These are phyloP conservation scores for Microsporum audouinii DNA, from an alignment of 2,329 filamentous ascomycete species.

Conservation along the genomic window DNA sequence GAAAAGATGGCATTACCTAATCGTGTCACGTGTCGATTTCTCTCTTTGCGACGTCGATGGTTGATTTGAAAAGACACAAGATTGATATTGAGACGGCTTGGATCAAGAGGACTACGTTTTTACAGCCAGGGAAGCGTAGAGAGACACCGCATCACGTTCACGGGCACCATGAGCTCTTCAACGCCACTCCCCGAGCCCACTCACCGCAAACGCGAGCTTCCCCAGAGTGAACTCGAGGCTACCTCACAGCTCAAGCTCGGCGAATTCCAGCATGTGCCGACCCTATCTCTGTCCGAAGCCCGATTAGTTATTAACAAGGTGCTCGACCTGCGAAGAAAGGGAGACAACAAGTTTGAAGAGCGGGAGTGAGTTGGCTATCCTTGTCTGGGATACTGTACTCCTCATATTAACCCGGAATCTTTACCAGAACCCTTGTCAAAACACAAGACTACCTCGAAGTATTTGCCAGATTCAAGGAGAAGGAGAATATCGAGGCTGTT, in stretches of 20 bases:
- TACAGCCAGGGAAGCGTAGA: not conserved
- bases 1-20: not conserved
- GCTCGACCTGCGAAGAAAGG: slow-evolving; percentile 64
- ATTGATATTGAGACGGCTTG: not conserved
- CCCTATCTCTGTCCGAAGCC: slow-evolving; percentile 83
- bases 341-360: slow-evolving; percentile 71
- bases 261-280: slow-evolving; percentile 86
- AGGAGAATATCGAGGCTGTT: slow-evolving; percentile 89
- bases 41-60: too few species aligned
- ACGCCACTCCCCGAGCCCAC: slow-evolving; percentile 15
- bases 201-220: slow-evolving; percentile 32
- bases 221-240: slow-evolving; percentile 67
- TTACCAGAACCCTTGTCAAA: slow-evolving; percentile 58
- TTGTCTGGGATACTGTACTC: not conserved
- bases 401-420: not conserved
- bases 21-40: not conserved
- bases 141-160: not conserved
- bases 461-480: slow-evolving; percentile 91
- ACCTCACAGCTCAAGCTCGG: slow-evolving; percentile 70
- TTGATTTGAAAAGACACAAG: not conserved
- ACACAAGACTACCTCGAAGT: slow-evolving; percentile 87
- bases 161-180: slow-evolving; percentile 6
- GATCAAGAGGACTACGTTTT: not conserved
- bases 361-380: slow-evolving; percentile 53
- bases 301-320: slow-evolving; percentile 85